Base-by-base conservation (phyloP, 1,284 basidiomycete genomes). In the Ceratobasidium sp. region DNA sequence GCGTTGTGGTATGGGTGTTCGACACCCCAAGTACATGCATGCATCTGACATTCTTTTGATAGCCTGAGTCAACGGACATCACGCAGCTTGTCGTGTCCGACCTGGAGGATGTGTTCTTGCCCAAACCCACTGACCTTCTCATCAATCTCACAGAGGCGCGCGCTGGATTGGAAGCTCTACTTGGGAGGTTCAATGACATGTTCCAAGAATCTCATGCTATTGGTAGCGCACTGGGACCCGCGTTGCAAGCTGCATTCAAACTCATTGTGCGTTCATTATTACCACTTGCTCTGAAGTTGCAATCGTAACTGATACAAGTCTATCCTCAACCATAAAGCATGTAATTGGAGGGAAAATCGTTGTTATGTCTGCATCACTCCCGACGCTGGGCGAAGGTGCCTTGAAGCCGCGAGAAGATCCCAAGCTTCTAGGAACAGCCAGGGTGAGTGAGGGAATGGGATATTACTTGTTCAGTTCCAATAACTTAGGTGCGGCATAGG, bases 41-140 rank as follows among this genome's bases (percentile, higher is more conserved):
- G n/a, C n/a, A 15, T 34, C 57, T 40, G 2, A 25, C 25, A 4
- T 54, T 34, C 32, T 72, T 32, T 69, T 32, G 15, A n/a, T 69
- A 93, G 89, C 86, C 94, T 49, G 94, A 91, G 27, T 84, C 87
- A 22, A 83, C 90, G 0, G 96, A 99, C 49, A 88, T 94, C 0
- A 87, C 88, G 17, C 98, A 99, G 95, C 86, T 99, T 43, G 96
- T 99, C 49, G 95, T 99, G 5, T 94, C 94, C 5, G 97, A 99
- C 77, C 86, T 96, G 50, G 92, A 97, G 56, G 97, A 99, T 75
- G 94, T 98, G 70, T 99, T 98, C 85, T 82, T 99, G 27, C 97
- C 97, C 20, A 96, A 97, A 81, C 96, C 97, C 1, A 93, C 89
- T 69, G 96, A 99, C 78, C 83, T 99, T 25, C 89, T 98, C 29